phyloP scores from a whole-genome alignment of 805 yeast genomes.

The Saccharomycopsis capsularis region DNA sequence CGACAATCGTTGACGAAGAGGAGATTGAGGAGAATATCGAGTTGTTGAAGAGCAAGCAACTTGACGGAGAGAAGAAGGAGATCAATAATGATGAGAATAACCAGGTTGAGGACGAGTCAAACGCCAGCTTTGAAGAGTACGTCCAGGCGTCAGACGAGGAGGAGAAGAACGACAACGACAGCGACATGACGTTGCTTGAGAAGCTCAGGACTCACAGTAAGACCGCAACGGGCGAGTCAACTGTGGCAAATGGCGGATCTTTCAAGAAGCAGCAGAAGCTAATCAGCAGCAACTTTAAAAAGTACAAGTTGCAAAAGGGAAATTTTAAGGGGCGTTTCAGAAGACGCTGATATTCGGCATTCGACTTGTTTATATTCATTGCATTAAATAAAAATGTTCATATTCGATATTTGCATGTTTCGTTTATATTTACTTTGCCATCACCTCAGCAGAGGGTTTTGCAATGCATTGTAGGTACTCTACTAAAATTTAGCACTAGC shows the following conservation, averaged over 20 bases:
- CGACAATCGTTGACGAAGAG: slow-evolving; percentile 2
- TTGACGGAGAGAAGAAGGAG: neutral
- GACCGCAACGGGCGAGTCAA: neutral
- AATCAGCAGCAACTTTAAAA: slow-evolving; percentile 1
- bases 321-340: neutral
- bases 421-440: too few species aligned
- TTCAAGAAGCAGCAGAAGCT: neutral
- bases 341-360: neutral
- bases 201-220: neutral
- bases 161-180: neutral
- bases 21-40: slow-evolving; percentile 8
- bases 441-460: too few species aligned
- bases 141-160: too few species aligned
- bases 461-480: too few species aligned
- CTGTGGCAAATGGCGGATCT: neutral
- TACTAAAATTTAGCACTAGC: too few species aligned
- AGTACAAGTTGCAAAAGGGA: slow-evolving; percentile 1
- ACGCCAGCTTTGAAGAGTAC: too few species aligned
- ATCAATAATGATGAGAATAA: neutral
- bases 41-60: slow-evolving; percentile 2
- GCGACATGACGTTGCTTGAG: neutral
- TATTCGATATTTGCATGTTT: too few species aligned
- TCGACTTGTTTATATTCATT: too few species aligned
- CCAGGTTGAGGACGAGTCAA: neutral
- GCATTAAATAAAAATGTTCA: too few species aligned